Conservation (phyloP, 495 filamentous ascomycete species). For the Trypethelium eluteriae region DNA sequence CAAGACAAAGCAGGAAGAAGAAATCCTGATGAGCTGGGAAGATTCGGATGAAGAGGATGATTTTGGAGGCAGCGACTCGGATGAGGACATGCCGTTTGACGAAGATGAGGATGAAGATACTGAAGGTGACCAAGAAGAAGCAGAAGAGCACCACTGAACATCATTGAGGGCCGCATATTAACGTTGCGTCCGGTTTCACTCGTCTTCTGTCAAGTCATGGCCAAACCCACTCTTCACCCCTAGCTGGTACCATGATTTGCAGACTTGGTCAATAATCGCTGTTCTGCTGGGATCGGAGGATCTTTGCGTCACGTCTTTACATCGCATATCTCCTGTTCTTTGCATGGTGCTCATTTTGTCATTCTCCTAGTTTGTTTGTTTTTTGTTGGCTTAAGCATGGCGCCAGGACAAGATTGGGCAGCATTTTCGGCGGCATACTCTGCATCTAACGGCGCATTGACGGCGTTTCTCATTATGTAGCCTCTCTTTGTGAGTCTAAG, state of each 20-base stretch:
- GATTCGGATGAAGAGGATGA: constrained; percentile 67
- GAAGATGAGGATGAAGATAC: constrained; percentile 29
- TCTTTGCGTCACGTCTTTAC: not conserved
- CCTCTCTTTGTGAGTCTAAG: too few species aligned
- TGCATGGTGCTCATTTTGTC: not conserved
- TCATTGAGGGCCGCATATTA: too few species aligned
- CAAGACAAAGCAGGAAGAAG: constrained; percentile 56
- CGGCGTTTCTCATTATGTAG: not conserved
- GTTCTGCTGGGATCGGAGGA: too few species aligned
- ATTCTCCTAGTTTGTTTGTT: too few species aligned
- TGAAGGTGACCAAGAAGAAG: constrained; percentile 25
- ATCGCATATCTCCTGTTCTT: not conserved
- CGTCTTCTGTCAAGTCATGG: too few species aligned
- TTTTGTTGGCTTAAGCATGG: not conserved
- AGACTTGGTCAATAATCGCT: too few species aligned
- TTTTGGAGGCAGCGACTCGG: constrained; percentile 67
- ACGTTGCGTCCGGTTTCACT: too few species aligned
- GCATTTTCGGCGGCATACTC: not conserved
- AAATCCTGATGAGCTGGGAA: constrained; percentile 68
- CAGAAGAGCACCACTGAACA: constrained; percentile 19
- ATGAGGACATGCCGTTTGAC: constrained; percentile 36
- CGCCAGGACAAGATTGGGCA: not conserved
- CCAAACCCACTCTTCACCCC: too few species aligned
- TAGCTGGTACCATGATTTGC: too few species aligned
- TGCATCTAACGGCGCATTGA: not conserved